phyloP scores from a whole-genome alignment of 1,284 basidiomycete genomes.

The Leccinum fuscescens region DNA sequence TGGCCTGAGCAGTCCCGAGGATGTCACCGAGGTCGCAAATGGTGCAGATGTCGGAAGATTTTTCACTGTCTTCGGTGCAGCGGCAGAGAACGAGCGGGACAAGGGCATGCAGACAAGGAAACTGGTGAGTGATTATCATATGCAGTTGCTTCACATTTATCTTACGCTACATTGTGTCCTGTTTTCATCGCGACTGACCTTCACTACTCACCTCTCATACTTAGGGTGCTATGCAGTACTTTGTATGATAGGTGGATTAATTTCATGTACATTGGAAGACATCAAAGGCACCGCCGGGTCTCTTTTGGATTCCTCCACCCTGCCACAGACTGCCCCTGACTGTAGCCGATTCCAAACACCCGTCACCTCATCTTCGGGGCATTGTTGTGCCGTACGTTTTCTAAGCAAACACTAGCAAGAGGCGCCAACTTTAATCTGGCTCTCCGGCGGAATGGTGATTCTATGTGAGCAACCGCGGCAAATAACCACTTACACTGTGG shows the following conservation, averaged over 20 bases:
- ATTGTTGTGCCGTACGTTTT: neutral
- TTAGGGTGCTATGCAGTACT: slow-evolving; percentile 33
- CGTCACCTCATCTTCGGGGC: neutral
- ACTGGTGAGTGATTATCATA: slow-evolving; percentile 48
- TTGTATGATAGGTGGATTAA: slow-evolving; percentile 27
- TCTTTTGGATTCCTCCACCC: neutral
- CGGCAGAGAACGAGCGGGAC: slow-evolving; percentile 83
- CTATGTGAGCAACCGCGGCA: neutral
- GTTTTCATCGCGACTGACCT: neutral
- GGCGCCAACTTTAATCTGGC: neutral
- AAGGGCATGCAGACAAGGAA: slow-evolving; percentile 62
- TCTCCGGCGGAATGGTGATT: neutral
- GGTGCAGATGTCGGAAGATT: slow-evolving; percentile 29
- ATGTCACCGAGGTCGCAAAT: slow-evolving; percentile 1
- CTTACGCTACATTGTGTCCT: neutral
- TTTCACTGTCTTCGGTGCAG: slow-evolving; percentile 83
- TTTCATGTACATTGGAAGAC: slow-evolving; percentile 4
- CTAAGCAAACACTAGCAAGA: neutral
- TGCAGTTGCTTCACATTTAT: neutral
- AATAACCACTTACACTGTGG: neutral
- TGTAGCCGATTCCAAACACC: neutral
- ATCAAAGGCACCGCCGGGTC: neutral
- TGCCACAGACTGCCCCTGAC: neutral
- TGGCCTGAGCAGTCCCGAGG: slow-evolving; percentile 12
- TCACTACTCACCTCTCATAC: slow-evolving; percentile 4